Percentiles rank a stretch among this genome's conserved stretches.
These are phyloP conservation scores for Cystobasidium pallidum DNA, from an alignment of 1,284 basidiomycete species.

Conservation along the genomic window DNA sequence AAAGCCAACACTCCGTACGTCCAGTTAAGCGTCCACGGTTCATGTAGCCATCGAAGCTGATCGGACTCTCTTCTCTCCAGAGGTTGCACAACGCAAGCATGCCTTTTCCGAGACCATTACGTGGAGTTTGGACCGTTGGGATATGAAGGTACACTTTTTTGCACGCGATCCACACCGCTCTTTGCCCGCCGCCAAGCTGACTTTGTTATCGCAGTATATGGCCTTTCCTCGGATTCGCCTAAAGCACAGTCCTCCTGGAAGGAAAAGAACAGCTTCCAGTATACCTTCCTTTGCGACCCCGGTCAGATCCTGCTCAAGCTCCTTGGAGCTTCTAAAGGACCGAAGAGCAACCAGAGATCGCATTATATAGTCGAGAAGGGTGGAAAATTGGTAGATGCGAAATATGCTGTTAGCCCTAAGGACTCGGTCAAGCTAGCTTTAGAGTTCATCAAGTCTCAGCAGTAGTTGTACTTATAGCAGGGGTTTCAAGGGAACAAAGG, in stretches of 20 bases:
- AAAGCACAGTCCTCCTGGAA: constrained; percentile 47
- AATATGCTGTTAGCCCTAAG: constrained; percentile 44
- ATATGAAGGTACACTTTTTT: constrained; percentile 42
- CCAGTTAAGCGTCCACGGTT: not conserved
- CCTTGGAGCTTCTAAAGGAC: constrained; percentile 43
- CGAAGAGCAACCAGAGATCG: constrained; percentile 42
- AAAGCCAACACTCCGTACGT: constrained; percentile 42
- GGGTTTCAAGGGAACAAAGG: not conserved
- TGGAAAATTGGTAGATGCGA: constrained; percentile 46
- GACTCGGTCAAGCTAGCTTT: constrained; percentile 39
- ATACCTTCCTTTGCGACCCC: constrained; percentile 48
- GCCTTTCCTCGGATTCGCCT: constrained; percentile 46
- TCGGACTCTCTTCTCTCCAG: not conserved
- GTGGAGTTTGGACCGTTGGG: constrained; percentile 45
- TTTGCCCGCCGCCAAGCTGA: not conserved
- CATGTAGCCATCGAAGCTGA: not conserved
- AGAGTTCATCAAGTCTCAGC: constrained; percentile 42
- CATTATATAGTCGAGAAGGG: constrained; percentile 47
- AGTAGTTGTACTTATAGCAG: constrained; percentile 1
- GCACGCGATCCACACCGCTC: not conserved
- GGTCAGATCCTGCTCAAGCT: constrained; percentile 45
- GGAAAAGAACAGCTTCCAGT: constrained; percentile 47
- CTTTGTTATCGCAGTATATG: constrained; percentile 40
- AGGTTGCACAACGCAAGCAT: constrained; percentile 49
- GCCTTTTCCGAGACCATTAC: constrained; percentile 48